phyloP scores from a whole-genome alignment of 257 asterid species.

The Buddleja alternifolia region DNA sequence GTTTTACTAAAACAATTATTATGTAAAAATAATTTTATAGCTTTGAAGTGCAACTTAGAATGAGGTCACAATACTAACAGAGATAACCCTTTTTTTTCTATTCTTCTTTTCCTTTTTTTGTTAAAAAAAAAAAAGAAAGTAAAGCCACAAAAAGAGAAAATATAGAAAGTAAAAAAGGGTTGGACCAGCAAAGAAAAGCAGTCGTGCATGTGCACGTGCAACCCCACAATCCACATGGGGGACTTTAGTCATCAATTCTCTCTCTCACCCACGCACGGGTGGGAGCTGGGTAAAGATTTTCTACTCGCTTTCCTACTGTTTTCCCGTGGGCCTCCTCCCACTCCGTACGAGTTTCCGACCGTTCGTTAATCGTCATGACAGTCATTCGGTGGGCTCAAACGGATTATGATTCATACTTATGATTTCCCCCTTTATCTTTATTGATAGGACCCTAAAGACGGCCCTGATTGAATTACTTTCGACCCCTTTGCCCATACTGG shows the following conservation, averaged over 20 bases:
- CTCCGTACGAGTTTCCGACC: conserved; percentile 40
- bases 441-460: conserved; percentile 29
- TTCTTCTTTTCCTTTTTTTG: too few relatives aligned
- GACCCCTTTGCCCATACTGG: conserved; percentile 5
- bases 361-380: conserved; percentile 43
- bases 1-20: too few relatives aligned
- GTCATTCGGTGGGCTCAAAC: conserved; percentile 25
- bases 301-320: background rate
- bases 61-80: too few relatives aligned
- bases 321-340: conserved; percentile 30
- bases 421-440: background rate
- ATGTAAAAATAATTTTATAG: too few relatives aligned
- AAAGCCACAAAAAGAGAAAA: too few relatives aligned
- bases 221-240: conserved; percentile 77
- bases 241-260: conserved; percentile 51
- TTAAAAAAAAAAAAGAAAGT: too few relatives aligned
- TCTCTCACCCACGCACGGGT: conserved; percentile 42
- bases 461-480: conserved; percentile 38
- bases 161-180: background rate
- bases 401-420: conserved; percentile 30
- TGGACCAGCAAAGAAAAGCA: conserved; percentile 41
- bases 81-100: too few relatives aligned
- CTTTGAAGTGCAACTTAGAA: too few relatives aligned
- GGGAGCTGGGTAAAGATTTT: conserved; percentile 30
- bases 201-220: conserved; percentile 76